phyloP scores from a whole-genome alignment of 2,329 filamentous ascomycete species.

The Aspergillus tanneri region DNA sequence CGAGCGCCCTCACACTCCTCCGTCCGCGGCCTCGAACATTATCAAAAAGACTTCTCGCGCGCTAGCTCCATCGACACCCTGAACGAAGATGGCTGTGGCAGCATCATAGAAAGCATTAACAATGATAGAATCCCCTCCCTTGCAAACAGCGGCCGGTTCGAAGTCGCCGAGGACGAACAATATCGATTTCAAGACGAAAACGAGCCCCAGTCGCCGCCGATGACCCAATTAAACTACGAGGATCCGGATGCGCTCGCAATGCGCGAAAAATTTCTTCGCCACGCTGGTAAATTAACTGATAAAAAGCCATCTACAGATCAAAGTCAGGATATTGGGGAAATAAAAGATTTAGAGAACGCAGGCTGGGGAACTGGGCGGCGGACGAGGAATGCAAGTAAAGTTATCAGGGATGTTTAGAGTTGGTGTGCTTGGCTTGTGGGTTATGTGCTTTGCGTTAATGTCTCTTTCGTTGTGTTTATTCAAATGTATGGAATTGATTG shows the following conservation, averaged over 20 bases:
- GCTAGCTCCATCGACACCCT: conserved; percentile 53
- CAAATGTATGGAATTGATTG: conserved; percentile 1
- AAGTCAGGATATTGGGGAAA: conserved; percentile 27
- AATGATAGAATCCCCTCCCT: conserved; percentile 30
- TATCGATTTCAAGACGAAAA: conserved; percentile 25
- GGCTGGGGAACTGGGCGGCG: conserved; percentile 38
- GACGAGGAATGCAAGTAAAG: conserved; percentile 33
- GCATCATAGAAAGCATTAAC: conserved; percentile 33
- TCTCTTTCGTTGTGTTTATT: not conserved
- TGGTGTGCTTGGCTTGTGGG: not conserved
- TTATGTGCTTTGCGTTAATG: not conserved
- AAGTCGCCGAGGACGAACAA: conserved; percentile 28
- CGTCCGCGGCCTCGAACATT: conserved; percentile 21
- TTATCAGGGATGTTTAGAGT: conserved; percentile 17
- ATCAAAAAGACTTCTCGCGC: conserved; percentile 34
- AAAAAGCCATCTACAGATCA: conserved; percentile 22
- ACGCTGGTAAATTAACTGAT: conserved; percentile 44
- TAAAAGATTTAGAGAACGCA: conserved; percentile 34
- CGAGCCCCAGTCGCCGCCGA: conserved; percentile 38
- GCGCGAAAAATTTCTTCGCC: conserved; percentile 55
- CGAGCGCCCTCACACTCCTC: conserved; percentile 44
- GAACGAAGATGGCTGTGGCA: conserved; percentile 45
- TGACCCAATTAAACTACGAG: conserved; percentile 52
- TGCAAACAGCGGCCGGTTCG: conserved; percentile 32
- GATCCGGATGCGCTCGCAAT: conserved; percentile 55